These are phyloP conservation scores for Clarkia xantiana DNA, from an alignment of 345 rosid genomes.

Conservation along the genomic window DNA sequence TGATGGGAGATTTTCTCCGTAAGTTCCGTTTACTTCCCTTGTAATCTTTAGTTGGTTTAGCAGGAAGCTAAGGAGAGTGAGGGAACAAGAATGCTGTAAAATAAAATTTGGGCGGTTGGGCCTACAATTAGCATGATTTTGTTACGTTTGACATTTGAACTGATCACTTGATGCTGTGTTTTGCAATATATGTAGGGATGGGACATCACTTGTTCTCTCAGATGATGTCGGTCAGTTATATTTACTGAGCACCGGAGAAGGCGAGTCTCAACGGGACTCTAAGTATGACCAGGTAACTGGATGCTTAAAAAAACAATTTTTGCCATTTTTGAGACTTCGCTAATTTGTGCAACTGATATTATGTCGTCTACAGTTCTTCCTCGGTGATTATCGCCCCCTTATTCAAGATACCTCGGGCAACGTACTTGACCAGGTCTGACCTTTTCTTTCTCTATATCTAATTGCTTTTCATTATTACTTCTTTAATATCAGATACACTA, in stretches of 20 bases:
- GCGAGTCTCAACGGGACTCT: constrained; percentile 87
- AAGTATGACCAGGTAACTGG: constrained; percentile 83
- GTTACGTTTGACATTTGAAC: too few relatives aligned
- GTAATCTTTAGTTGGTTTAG: too few relatives aligned
- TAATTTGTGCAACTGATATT: constrained; percentile 6
- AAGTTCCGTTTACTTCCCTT: constrained; percentile 18
- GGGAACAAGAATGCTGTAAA: too few relatives aligned
- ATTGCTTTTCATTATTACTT: not conserved
- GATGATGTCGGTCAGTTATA: constrained; percentile 98
- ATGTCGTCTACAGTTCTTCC: constrained; percentile 54
- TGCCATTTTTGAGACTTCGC: not conserved
- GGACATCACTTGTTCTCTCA: constrained; percentile 90
- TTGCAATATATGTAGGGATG: constrained; percentile 45
- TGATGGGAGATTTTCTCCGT: constrained; percentile 99
- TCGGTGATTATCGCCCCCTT: constrained; percentile 96
- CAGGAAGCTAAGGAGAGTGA: too few relatives aligned
- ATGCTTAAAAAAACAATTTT: not conserved
- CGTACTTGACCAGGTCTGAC: constrained; percentile 81
- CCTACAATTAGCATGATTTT: too few relatives aligned
- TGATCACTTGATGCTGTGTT: not conserved
- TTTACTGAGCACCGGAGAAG: constrained; percentile 87
- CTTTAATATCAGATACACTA: too few relatives aligned
- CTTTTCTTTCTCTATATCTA: not conserved
- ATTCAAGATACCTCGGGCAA: constrained; percentile 71
- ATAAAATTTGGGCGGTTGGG: too few relatives aligned